Evolutionary conservation across 148 eudicot species (phyloP).

Genomic region (Beta vulgaris): DNA sequence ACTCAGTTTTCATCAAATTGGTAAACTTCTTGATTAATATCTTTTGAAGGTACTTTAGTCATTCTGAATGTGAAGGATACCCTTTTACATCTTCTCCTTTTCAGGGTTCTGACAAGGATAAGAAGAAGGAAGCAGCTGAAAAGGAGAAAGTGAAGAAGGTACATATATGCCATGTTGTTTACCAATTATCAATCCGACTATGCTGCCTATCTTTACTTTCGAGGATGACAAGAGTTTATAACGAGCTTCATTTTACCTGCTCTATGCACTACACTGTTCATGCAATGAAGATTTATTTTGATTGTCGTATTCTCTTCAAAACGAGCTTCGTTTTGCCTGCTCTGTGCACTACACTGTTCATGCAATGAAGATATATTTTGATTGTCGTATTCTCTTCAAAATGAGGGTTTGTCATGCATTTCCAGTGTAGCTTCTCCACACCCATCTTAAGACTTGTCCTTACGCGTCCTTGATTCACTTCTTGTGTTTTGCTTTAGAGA

Average conservation of each 20-base stretch:
- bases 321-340: not conserved
- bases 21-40: slow-evolving; percentile 28
- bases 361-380: not conserved
- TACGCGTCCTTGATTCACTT: not conserved
- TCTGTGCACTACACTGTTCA: not conserved
- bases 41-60: not conserved
- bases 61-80: not conserved
- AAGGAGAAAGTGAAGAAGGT: slow-evolving; percentile 92
- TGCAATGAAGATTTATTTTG: not conserved
- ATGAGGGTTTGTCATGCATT: not conserved
- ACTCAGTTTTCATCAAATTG: slow-evolving; percentile 70
- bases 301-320: too few species aligned
- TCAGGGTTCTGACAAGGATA: slow-evolving; percentile 81
- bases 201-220: not conserved
- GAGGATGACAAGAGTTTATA: not conserved
- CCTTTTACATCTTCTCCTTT: not conserved
- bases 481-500: not conserved
- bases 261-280: not conserved
- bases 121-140: slow-evolving; percentile 65
- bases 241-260: not conserved
- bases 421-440: not conserved
- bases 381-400: not conserved
- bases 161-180: not conserved
- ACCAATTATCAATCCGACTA: not conserved
- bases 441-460: not conserved